Evolutionary conservation across 2,329 filamentous ascomycete species (phyloP), one percentile per base, ranked within the genome.

Genomic region (Diaporthe australafricana): DNA sequence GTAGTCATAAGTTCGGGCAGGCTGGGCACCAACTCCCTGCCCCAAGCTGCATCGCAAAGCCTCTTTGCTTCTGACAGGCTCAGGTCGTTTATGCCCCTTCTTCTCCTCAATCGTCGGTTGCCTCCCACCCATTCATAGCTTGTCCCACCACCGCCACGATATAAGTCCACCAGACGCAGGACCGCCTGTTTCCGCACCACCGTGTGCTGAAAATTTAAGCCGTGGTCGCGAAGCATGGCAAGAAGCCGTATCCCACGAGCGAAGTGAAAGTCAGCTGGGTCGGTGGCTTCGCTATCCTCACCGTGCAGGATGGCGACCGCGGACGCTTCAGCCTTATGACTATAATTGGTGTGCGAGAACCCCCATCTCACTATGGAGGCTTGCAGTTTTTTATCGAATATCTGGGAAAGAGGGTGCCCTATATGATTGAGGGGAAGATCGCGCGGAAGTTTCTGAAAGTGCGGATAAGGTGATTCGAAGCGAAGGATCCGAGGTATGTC

Each of bases 341-440:
- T 74, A 2, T 79, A 77, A 30, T 81, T 67, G 16, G 78, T 80
- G 63, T 81, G 77, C 70, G 84, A 79, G 69, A 88, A 88, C 0
- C 84, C 83, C 81, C 84, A 87, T 45, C 85, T 79, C 11, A 87
- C 73, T 20, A 88, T 81, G 2, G 78, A 77, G 1, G 80, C 78
- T 67, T 87, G 79, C 25, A 88, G 70, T 32, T 76, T 77, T 14
- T 73, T 63, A 52, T 82, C 78, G 73, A 89, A 88, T 25, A 89
- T 79, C 47, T 80, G 80, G 50, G 81, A 82, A 8, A 89, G 70
- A 2, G 87, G 87, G 71, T 89, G 87, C 16, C 81, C 76, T 1
- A 78, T 80, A 67, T 84, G 82, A 12, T 74, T 73, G 30, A 82
- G 77, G 1, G 83, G 81, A 16, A 89, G 77, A 68, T 88, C 87